Conservation (phyloP, 2,329 filamentous ascomycete genomes). For the Colletotrichum euphorbiae region DNA sequence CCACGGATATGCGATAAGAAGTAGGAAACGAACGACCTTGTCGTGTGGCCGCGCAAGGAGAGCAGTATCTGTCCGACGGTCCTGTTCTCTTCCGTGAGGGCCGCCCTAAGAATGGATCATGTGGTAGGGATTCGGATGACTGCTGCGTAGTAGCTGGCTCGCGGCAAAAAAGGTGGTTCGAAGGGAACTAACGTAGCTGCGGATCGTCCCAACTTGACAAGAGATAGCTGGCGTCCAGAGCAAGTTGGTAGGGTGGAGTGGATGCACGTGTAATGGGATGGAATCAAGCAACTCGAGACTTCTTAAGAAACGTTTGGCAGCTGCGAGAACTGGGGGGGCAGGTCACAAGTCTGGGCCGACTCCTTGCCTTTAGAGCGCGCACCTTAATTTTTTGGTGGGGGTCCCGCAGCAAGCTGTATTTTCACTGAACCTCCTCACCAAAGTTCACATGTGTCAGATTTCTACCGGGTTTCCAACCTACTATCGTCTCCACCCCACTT, state of each 20-base stretch:
- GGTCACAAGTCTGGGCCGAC: no score
- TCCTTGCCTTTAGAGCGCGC: neutral
- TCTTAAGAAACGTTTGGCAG: no score
- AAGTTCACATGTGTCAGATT: no score
- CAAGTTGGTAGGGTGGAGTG: neutral
- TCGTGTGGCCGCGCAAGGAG: neutral
- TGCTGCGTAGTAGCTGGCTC: neutral
- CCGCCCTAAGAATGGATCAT: neutral
- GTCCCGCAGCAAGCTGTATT: neutral
- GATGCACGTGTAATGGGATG: neutral
- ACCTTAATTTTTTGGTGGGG: neutral
- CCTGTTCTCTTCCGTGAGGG: neutral
- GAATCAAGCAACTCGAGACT: neutral
- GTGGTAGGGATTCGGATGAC: neutral
- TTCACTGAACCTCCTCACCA: no score
- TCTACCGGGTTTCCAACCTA: neutral
- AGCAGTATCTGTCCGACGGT: neutral
- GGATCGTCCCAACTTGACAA: slow-evolving; percentile 5
- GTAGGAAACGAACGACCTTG: neutral
- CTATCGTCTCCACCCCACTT: neutral
- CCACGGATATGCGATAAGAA: no score
- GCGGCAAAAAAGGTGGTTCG: neutral
- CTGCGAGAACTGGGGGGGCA: no score
- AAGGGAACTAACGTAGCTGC: neutral
- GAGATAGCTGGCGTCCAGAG: neutral